A percentile compares a stretch with the other conserved stretches of the same genome.
Evolutionary conservation across 2,329 filamentous ascomycete species (phyloP).

Genomic region (Colletotrichum melonis): DNA sequence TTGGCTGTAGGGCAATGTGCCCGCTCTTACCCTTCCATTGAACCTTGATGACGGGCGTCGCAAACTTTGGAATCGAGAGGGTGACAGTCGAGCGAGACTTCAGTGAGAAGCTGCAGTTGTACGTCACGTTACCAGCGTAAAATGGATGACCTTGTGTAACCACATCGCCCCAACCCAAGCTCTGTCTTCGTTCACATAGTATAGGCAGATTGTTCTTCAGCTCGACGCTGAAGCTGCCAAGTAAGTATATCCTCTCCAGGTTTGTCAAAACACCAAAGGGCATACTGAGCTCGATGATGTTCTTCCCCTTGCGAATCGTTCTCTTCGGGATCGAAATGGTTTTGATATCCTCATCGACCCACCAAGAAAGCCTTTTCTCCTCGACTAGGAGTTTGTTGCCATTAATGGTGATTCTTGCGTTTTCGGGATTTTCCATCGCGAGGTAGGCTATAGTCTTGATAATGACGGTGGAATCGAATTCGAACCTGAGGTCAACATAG

Average conservation of each 20-base stretch:
- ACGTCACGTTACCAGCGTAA: slow-evolving; percentile 40
- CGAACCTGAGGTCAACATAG: slow-evolving; percentile 40
- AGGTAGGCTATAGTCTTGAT: slow-evolving; percentile 33
- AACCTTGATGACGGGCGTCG: slow-evolving; percentile 28
- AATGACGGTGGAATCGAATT: slow-evolving; percentile 38
- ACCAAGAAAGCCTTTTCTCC: slow-evolving; percentile 35
- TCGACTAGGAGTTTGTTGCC: slow-evolving; percentile 13
- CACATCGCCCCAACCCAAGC: slow-evolving; percentile 41
- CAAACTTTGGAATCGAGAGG: slow-evolving; percentile 21
- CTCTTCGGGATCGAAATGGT: slow-evolving; percentile 38
- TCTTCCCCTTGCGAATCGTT: slow-evolving; percentile 39
- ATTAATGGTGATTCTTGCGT: slow-evolving; percentile 39
- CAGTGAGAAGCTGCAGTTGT: slow-evolving; percentile 34
- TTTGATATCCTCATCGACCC: slow-evolving; percentile 46
- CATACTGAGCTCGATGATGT: slow-evolving; percentile 39
- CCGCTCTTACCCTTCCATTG: neutral
- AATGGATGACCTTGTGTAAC: slow-evolving; percentile 40
- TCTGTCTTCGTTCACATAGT: neutral
- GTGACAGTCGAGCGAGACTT: neutral
- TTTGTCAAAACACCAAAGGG: slow-evolving; percentile 44
- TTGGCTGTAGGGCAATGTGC: slow-evolving; percentile 23
- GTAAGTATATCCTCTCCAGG: slow-evolving; percentile 44
- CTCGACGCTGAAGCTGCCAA: slow-evolving; percentile 42
- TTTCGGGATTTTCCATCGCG: slow-evolving; percentile 42
- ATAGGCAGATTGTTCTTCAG: slow-evolving; percentile 29